These are phyloP conservation scores for Fusarium tupiense DNA, from an alignment of 2,329 filamentous ascomycete species.

Conservation along the genomic window DNA sequence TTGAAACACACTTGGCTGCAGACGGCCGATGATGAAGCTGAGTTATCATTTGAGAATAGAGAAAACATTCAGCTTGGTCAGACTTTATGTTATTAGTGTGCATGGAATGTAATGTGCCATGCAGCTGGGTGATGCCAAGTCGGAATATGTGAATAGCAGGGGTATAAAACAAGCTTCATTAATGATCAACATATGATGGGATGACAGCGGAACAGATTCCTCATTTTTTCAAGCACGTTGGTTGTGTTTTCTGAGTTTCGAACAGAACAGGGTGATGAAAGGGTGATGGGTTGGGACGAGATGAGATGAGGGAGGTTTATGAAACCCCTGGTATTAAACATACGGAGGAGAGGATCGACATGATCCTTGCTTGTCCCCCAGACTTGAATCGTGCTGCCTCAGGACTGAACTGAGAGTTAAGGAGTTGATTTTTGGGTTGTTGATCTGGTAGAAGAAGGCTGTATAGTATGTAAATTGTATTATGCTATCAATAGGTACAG, in stretches of 20 bases:
- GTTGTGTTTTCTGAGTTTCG: background rate
- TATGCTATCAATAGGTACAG: too few relatives aligned
- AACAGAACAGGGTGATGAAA: background rate
- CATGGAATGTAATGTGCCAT: background rate
- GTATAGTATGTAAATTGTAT: background rate
- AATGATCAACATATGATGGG: slow-evolving; percentile 9
- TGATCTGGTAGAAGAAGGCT: background rate
- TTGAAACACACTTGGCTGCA: background rate
- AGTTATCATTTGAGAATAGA: background rate
- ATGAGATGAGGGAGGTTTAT: slow-evolving; percentile 1
- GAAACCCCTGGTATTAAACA: slow-evolving; percentile 20
- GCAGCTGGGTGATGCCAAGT: background rate
- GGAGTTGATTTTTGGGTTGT: background rate
- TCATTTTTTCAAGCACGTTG: background rate
- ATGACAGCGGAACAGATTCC: slow-evolving; percentile 36
- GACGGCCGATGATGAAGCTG: background rate
- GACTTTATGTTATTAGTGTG: background rate
- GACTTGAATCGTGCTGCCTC: background rate
- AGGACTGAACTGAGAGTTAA: background rate
- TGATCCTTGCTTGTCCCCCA: slow-evolving; percentile 33
- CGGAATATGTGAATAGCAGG: background rate
- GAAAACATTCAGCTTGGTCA: background rate
- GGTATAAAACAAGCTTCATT: background rate
- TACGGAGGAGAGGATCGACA: slow-evolving; percentile 30
- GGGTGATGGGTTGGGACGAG: slow-evolving; percentile 5